Evolutionary conservation across 805 yeast species (phyloP), one percentile per base, ranked within the genome.

Genomic region (Kuraishia cidri): DNA sequence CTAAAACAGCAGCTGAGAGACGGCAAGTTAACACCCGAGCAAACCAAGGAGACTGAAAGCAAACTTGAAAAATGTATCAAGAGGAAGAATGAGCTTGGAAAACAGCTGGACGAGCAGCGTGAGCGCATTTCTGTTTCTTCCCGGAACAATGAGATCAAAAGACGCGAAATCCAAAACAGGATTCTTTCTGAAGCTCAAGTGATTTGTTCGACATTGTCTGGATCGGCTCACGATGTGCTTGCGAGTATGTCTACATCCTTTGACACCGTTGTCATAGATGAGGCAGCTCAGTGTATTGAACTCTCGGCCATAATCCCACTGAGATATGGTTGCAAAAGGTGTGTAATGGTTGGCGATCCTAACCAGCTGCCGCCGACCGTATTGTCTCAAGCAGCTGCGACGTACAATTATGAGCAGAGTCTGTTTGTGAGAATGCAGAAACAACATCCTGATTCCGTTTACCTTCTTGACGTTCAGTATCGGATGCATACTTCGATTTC

Each of bases 321-420:
- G 42, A 66, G 94, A 47, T 92, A 88, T 52, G 97, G 97, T 2
- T 83, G 94, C 46, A 77, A 69, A 38, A 75, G 77, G 35, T 90
- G 97, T 60, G 80, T 92, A 31, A 82, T 92, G 94, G 98, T 92
- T 29, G 98, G 98, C 53, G 98, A 92, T 60, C 97, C 97, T 2
- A 88, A 92, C 52, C 98, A 92, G 59, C 67, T 92, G 40, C 98
- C 98, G 0, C 98, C 98, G 0, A 90, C 98, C 0, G 97, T 90
- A 8, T 58, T 92, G 13, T 90, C 97, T 0, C 87, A 82, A 44
- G 79, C 75, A 10, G 97, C 98, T 2, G 79, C 94, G 1, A 63
- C 72, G 4, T 72, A 66, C 44, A 73, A 75, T 27, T 92, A 92
- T 49, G 95, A 90, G 41, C 95, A 90, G 54, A 82, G 94, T 50